Conservation (phyloP, 257 asterid genomes). For the Fraxinus anomala region DNA sequence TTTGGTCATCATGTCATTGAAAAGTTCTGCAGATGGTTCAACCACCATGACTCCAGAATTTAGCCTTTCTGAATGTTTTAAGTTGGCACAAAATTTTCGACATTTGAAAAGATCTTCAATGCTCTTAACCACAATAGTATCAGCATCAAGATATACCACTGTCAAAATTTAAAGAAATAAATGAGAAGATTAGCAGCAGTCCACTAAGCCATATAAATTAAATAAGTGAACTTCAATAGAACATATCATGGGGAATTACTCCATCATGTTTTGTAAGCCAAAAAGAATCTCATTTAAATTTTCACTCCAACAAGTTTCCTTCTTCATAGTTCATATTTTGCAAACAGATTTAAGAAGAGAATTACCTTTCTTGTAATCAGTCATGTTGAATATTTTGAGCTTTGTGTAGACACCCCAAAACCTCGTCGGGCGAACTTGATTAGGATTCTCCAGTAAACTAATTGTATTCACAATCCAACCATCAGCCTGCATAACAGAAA, state of each 20-base stretch:
- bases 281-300: conserved; percentile 15
- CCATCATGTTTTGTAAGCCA: conserved; percentile 17
- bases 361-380: conserved; percentile 85
- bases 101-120: conserved; percentile 92
- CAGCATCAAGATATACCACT: conserved; percentile 99
- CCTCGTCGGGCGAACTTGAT: conserved; percentile 87
- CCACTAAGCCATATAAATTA: conserved; percentile 12
- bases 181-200: conserved; percentile 15
- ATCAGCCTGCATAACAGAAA: conserved; percentile 67
- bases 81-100: conserved; percentile 89
- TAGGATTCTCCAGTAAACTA: conserved; percentile 82
- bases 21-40: conserved; percentile 83
- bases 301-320: background rate
- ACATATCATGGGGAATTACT: conserved; percentile 1
- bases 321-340: background rate
- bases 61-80: conserved; percentile 95
- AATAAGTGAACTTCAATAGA: conserved; percentile 7
- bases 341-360: conserved; percentile 24
- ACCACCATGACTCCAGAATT: conserved; percentile 99
- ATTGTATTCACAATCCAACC: conserved; percentile 96
- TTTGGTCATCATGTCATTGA: conserved; percentile 92
- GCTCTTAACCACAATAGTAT: conserved; percentile 91
- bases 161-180: conserved; percentile 36
- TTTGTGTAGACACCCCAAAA: conserved; percentile 99
- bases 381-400: conserved; percentile 94